A percentile compares a stretch with the other conserved stretches of the same genome.
Evolutionary conservation across 441 rosid species (phyloP).

Genomic region (Omphalea diandra): DNA sequence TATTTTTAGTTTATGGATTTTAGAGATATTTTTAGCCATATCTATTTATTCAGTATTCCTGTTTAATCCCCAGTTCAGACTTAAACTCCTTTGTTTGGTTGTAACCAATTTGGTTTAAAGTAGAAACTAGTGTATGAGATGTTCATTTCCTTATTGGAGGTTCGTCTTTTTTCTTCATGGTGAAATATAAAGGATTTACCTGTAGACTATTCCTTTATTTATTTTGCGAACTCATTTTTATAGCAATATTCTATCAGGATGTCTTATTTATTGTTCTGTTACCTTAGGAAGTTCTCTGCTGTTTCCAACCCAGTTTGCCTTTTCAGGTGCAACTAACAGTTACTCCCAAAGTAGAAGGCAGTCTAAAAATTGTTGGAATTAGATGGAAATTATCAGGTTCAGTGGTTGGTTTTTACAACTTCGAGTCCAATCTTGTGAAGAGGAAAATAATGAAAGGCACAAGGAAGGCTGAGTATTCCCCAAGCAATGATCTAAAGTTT

Average conservation of each 20-base stretch:
- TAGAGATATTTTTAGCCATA: no score
- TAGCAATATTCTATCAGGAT: neutral
- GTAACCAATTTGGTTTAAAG: no score
- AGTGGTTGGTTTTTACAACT: slow-evolving; percentile 67
- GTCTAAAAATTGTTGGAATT: slow-evolving; percentile 81
- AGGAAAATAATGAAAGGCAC: slow-evolving; percentile 56
- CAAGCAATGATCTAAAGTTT: slow-evolving; percentile 60
- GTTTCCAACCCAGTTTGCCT: slow-evolving; percentile 9
- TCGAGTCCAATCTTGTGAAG: slow-evolving; percentile 50
- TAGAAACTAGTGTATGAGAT: neutral
- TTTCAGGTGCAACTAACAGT: slow-evolving; percentile 84
- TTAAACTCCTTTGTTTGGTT: no score
- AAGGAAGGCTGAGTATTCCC: slow-evolving; percentile 54
- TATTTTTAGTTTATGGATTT: no score
- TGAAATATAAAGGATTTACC: no score
- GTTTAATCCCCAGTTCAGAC: no score
- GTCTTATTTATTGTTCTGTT: neutral
- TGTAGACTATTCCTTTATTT: neutral
- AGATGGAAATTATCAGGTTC: slow-evolving; percentile 94
- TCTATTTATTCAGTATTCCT: no score
- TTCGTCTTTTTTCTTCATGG: neutral
- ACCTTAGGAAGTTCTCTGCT: slow-evolving; percentile 15
- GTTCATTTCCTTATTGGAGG: neutral
- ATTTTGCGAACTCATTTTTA: neutral
- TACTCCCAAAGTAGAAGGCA: slow-evolving; percentile 84